Base-by-base conservation (phyloP, 306 rosid genomes). In the Sechiopsis laciniata region DNA sequence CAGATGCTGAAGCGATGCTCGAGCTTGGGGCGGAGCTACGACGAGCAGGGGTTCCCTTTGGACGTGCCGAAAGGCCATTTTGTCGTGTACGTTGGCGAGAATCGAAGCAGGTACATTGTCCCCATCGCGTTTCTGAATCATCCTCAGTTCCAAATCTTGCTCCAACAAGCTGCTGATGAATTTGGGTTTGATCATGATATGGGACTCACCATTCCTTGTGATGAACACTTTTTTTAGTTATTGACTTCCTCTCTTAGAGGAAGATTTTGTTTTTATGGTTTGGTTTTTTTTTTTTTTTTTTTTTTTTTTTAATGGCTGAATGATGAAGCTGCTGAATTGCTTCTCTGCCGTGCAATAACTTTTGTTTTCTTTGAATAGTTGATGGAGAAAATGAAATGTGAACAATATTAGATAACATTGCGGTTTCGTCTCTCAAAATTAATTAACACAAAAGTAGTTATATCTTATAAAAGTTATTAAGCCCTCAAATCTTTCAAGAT, bases 31-130 rank as follows among this genome's bases (percentile, higher is more conserved):
- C 79, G 69, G 10, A 22, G 62, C 3, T 57, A 78, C 32, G 89
- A 87, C 50, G 87, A 90, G 17, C 82, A 83, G 55, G 90, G 86
- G 0, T 75, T 79, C 4, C 89, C 91, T 56, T n/a, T 87, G 72
- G 93, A 90, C 60, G 99, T 91, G 0, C 99, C 99, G 2, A 94
- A 89, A 80, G 96, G 99, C 13, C 99, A 94, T 78, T 94, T 94
- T 50, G 99, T 89, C 51, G 97, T 94, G 0, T 94, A 94, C 40
- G 99, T 94, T 14, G 97, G 99, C 0, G 88, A 86, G 66, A 88
- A 89, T 71, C 84, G 99, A 77, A 94, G 88, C 86, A 86, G 99
- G 78, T 81, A 87, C 82, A 84, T 94, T 62, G 85, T 94, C 3
- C 99, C 99, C 0, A 85, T 94, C 55, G 84, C 92, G 3, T 84